Conservation (phyloP, 2,329 filamentous ascomycete genomes). For the Alternaria triticimaculans region DNA sequence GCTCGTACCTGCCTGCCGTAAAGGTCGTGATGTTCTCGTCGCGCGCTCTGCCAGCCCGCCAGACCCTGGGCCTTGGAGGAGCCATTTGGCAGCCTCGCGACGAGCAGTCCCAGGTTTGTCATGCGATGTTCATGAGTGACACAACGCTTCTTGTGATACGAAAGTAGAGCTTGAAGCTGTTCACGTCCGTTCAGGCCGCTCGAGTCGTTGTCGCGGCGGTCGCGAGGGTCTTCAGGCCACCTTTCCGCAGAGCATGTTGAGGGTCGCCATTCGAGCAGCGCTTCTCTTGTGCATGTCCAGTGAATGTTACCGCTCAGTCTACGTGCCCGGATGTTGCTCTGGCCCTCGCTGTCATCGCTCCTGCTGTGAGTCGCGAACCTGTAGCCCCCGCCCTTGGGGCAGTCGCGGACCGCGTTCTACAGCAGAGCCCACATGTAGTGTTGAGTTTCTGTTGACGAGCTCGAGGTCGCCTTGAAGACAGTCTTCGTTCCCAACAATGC, state of each 20-base stretch:
- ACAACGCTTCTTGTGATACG: fast-evolving
- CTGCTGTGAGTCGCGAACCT: not conserved
- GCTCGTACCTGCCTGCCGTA: not conserved
- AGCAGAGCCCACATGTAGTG: not conserved
- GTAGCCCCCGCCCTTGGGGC: not conserved
- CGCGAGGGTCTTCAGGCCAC: not conserved
- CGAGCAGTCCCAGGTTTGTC: not conserved
- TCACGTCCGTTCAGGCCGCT: no score
- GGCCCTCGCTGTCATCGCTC: not conserved
- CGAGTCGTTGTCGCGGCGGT: not conserved
- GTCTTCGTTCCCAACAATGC: not conserved
- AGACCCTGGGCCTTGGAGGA: not conserved
- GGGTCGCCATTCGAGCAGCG: not conserved
- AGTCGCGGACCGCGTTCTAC: not conserved
- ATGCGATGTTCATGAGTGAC: not conserved
- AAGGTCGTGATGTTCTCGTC: not conserved
- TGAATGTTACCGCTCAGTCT: not conserved
- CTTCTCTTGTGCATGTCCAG: not conserved
- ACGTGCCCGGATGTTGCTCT: no score
- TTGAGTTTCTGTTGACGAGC: not conserved
- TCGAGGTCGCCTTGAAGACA: not conserved
- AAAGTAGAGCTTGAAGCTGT: not conserved
- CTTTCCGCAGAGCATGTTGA: not conserved
- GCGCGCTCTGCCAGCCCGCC: not conserved
- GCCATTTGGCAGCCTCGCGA: not conserved